Base-by-base conservation (phyloP, 1,139 yeast genomes). In the Candida tropicalis region DNA sequence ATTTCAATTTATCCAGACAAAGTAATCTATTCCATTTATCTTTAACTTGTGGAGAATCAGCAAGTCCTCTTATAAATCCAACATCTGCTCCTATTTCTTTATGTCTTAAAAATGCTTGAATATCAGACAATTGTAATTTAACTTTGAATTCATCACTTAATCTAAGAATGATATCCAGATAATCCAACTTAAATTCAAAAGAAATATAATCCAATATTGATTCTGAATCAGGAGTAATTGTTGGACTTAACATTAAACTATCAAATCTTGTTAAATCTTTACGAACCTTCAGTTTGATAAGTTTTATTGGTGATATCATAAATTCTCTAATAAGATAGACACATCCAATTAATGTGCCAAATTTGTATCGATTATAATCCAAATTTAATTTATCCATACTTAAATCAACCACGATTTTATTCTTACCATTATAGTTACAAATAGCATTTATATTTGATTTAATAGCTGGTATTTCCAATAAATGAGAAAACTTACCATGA, bases 271-370 rank as follows among this genome's bases (percentile, higher is more conserved):
- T 38, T 28, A 49, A 17, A 51, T 56, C 45, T 52, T 48, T 62
- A 40, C 57, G 60, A 15, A 65, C 42, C 27, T 60, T 62, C 40
- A 48, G 47, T 43, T 49, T 59, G 39, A 60, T 58, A 13, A 48
- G 43, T 42, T 52, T 61, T 13, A 62, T 50, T 37, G 75, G 82
- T 44, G 62, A 62, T 5, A 74, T 41, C 2, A 81, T 46, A 4
- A 76, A 69, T 49, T 79, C 79, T 42, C 72, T 68, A 13, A 84
- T 51, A 11, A 84, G 59, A 52, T 79, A 79, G 3, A 79, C 51
- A 7, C 82, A 65, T 1, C 90, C 86, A 12, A 82, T 58, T 0
- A 80, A 49, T 1, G 77, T 67, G 55, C 82, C 82, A 20, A 77
- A 62, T 24, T 78, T 75, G 51, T 72, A 73, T 10, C 75, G 61